Conservation (phyloP, 2,329 filamentous ascomycete species). For the Hypoxylon sp. region DNA sequence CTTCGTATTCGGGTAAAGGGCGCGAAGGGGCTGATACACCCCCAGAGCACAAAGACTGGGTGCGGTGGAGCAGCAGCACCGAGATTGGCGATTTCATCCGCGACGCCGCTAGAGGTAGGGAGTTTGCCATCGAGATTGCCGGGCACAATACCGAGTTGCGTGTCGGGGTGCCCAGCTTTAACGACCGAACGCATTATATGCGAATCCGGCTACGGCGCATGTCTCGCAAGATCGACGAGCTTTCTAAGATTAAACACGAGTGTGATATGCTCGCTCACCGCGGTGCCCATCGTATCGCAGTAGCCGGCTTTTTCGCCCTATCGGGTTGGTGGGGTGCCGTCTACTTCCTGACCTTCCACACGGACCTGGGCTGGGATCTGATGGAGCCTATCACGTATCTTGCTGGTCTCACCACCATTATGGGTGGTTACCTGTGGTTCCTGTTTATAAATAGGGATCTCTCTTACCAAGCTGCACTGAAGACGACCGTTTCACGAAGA, state of each 20-base stretch:
- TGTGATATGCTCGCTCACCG: conserved; percentile 84
- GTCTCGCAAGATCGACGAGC: conserved; percentile 74
- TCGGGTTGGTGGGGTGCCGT: conserved; percentile 85
- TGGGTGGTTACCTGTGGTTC: conserved; percentile 94
- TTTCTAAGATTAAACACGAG: conserved; percentile 82
- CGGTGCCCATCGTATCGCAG: conserved; percentile 82
- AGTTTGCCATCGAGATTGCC: conserved; percentile 88
- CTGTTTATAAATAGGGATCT: conserved; percentile 92
- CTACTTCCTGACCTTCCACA: conserved; percentile 78
- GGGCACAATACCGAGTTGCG: conserved; percentile 74
- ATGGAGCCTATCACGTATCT: conserved; percentile 94
- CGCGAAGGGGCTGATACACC: conserved; percentile 65
- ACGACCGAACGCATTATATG: conserved; percentile 90
- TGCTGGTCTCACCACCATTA: conserved; percentile 85
- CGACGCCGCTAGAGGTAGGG: conserved; percentile 85
- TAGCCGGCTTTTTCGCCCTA: conserved; percentile 81
- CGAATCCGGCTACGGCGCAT: conserved; percentile 81
- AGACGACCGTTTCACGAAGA: conserved; percentile 83
- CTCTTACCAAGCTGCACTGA: conserved; percentile 86
- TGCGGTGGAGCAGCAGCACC: conserved; percentile 88
- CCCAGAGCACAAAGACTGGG: conserved; percentile 72
- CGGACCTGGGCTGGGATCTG: conserved; percentile 87
- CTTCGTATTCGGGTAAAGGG: conserved; percentile 78
- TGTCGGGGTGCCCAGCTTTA: conserved; percentile 87
- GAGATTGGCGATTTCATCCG: conserved; percentile 96